phyloP scores from a whole-genome alignment of 495 filamentous ascomycete genomes.

The Mycothermus thermophilus region DNA sequence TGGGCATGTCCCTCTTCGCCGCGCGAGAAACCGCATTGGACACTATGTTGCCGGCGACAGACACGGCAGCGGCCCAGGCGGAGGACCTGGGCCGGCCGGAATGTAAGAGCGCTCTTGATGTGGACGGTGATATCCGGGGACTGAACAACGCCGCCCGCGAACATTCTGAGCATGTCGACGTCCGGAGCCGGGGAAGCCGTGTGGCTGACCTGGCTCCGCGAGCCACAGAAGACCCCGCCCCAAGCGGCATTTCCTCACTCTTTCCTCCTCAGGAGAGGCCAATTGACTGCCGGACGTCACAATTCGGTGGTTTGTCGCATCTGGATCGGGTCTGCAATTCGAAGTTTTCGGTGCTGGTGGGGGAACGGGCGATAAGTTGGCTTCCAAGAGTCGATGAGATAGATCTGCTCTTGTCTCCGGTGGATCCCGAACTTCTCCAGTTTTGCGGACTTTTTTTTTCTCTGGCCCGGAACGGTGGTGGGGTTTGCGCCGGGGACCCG shows the following conservation, averaged over 20 bases:
- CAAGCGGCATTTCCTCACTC: constrained; percentile 26
- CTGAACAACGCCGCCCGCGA: constrained; percentile 19
- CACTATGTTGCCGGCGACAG: constrained; percentile 65
- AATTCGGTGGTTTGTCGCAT: constrained; percentile 10
- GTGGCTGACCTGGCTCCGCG: constrained; percentile 17
- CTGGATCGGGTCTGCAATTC: constrained; percentile 2
- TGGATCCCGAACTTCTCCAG: too few relatives aligned
- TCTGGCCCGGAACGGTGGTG: too few relatives aligned
- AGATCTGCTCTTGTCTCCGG: not conserved
- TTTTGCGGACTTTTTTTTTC: too few relatives aligned
- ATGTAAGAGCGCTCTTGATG: constrained; percentile 28
- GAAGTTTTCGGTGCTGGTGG: not conserved
- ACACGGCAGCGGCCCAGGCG: constrained; percentile 48
- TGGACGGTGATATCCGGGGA: constrained; percentile 20
- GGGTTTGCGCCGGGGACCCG: too few relatives aligned
- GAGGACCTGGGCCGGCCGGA: constrained; percentile 24
- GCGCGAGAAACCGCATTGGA: constrained; percentile 49
- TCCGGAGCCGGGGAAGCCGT: constrained; percentile 4
- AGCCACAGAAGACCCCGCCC: constrained; percentile 24
- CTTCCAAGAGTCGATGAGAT: too few relatives aligned
- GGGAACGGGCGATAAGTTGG: not conserved
- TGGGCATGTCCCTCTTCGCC: constrained; percentile 40
- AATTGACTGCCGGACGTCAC: constrained; percentile 16
- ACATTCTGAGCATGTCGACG: constrained; percentile 23
- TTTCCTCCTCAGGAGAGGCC: constrained; percentile 11